Percentiles rank a stretch among this genome's conserved stretches.
These are phyloP conservation scores for Picea sitchensis DNA, from an alignment of 75 land plant species.

Conservation along the genomic window DNA sequence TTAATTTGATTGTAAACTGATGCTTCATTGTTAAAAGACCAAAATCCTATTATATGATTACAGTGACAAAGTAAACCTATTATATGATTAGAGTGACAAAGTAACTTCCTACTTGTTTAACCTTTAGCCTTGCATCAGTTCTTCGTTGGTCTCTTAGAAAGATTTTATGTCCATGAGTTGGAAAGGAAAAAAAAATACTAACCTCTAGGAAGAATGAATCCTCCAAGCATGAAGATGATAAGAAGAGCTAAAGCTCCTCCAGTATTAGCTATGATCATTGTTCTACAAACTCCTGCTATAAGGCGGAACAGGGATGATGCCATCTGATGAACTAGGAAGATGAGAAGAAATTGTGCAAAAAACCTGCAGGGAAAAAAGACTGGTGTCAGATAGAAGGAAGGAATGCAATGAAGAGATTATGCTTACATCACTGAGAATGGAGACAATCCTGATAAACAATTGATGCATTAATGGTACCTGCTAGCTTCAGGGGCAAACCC, in stretches of 20 bases:
- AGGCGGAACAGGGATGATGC: conserved; percentile 75
- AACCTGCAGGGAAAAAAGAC: conserved; percentile 53
- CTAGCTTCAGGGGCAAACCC: conserved; percentile 86
- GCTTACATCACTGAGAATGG: not conserved
- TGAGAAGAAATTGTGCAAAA: conserved; percentile 65
- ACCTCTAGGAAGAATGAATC: conserved; percentile 82
- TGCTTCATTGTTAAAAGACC: too few species aligned
- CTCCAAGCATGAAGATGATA: conserved; percentile 79
- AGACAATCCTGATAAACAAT: not conserved
- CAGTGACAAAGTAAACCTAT: too few species aligned
- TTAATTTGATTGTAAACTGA: not conserved
- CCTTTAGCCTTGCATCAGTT: not conserved
- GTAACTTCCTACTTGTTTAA: too few species aligned
- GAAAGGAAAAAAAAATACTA: not conserved
- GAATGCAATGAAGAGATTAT: not conserved
- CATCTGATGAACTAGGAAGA: conserved; percentile 82
- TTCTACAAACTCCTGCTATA: conserved; percentile 72
- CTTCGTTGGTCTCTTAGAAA: not conserved
- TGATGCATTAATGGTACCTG: conserved; percentile 40
- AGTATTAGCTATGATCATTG: conserved; percentile 82
- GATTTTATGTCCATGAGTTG: not conserved
- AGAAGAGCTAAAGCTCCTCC: conserved; percentile 83
- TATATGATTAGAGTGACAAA: too few species aligned
- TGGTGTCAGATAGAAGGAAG: not conserved
- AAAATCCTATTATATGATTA: too few species aligned